Percentiles rank a stretch among this genome's conserved stretches.
Evolutionary conservation across 805 yeast genomes (phyloP).

Genomic region (Candida ovalis): DNA sequence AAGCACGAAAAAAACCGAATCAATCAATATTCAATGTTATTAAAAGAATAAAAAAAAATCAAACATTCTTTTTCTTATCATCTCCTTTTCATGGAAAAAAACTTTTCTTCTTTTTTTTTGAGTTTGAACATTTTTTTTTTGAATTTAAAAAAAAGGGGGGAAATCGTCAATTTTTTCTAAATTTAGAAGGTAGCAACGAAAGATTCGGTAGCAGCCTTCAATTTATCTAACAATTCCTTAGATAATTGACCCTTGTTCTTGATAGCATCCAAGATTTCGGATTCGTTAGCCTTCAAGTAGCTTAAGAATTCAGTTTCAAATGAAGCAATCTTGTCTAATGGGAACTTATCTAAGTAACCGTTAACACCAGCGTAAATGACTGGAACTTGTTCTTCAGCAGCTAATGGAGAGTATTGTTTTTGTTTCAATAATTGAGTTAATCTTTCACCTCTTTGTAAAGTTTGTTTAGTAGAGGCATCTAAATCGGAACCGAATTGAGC

Average conservation of each 20-base stretch:
- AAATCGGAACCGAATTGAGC: constrained; percentile 99
- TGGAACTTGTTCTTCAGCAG: constrained; percentile 99
- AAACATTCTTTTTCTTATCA: constrained; percentile 3
- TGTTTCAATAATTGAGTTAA: constrained; percentile 98
- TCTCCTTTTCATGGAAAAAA: too few relatives aligned
- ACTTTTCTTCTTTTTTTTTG: not conserved
- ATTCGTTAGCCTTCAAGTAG: constrained; percentile 86
- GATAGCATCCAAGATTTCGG: constrained; percentile 79
- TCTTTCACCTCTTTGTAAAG: constrained; percentile 99
- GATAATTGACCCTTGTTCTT: constrained; percentile 87
- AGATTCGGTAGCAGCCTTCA: constrained; percentile 88
- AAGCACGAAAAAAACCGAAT: not conserved
- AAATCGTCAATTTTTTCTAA: not conserved
- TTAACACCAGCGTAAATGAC: constrained; percentile 99
- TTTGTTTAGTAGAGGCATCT: constrained; percentile 99
- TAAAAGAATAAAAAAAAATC: constrained; percentile 12
- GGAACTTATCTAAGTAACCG: constrained; percentile 92
- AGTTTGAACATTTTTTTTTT: not conserved
- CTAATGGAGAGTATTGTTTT: constrained; percentile 93
- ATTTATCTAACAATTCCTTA: constrained; percentile 78
- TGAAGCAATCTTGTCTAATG: constrained; percentile 81
- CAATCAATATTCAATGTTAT: not conserved
- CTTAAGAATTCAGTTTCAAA: constrained; percentile 92
- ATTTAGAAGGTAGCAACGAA: constrained; percentile 84
- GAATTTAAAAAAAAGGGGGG: not conserved